Evolutionary conservation across 2,329 filamentous ascomycete genomes (phyloP), one percentile per base, ranked within the genome.

Genomic region (Neofusicoccum laricinum): DNA sequence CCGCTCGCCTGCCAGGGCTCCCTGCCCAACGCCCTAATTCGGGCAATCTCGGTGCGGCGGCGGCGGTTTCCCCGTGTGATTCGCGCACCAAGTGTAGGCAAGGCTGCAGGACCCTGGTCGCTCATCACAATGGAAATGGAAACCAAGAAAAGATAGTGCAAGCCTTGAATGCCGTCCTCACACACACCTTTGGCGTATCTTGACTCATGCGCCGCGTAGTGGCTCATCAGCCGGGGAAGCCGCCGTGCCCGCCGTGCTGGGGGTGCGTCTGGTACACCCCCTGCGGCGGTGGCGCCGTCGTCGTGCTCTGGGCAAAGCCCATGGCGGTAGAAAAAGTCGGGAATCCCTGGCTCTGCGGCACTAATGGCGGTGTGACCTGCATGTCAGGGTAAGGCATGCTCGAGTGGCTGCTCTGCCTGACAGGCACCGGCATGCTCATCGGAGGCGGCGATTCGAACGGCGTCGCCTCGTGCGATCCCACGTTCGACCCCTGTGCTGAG

Each of bases 361-460:
- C 63, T 36, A 64, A 48, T 12, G 63, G 63, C 63, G 63, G 63
- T 48, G 63, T 59, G 51, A 64, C 63, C 25, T 64, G 63, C 63
- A 64, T 64, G 45, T 64, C 63, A 32, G 63, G 63, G 53, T 64
- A 64, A 19, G 63, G 63, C 53, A 64, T 64, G 51, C 30, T 59
- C 34, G 43, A 49, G 25, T 64, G 63, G 53, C 63, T 64, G 51
- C 30, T 59, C 36, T 64, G 63, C 21, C 63, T 55, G 21, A 64
- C 63, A 36, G 63, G 63, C 43, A 64, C 53, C 5, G 63, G 63
- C 34, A 64, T 64, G 41, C 51, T 64, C 43, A 64, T 64, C 15
- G 63, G 63, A 10, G 55, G 63, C 48, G 63, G 63, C 40, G 63
- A 65, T 38, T 65, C 63, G 40, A 65, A 65, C 17, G 63, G 65